Evolutionary conservation across 177 flowering plant genomes (phyloP), one percentile per base, ranked within the genome.

Genomic region (Vitis hybrid): DNA sequence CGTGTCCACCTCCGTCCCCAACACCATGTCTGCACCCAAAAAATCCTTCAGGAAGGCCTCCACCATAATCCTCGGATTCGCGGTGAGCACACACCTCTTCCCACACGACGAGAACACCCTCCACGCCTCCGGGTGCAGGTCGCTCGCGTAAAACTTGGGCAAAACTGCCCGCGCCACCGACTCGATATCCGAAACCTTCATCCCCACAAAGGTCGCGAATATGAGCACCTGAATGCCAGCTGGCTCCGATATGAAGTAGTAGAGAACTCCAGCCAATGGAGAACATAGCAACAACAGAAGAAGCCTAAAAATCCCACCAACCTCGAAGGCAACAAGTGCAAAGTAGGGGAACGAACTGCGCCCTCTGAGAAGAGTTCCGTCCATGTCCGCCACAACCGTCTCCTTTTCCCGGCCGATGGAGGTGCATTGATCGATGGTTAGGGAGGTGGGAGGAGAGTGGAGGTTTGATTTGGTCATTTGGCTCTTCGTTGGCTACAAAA

Each of bases 341-440:
- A 86, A 88, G 79, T 85, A 86, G 12, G 92, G 86, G 77, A 88
- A 88, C 6, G 90, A 81, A 71, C 85, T 84, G 1, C 85, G 79
- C 3, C 86, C 87, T 4, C 75, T 63, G 1, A 85, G 83, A 22
- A 86, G 60, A 2, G 92, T 88, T 6, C 92, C 89, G 22, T 88
- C 89, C 79, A 88, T 57, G 77, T 86, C 92, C 0, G 92, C 80
- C 1, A 85, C 86, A 49, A 82, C 86, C 8, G 84, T 76, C 60
- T 86, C 78, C 33, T 78, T 80, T 18, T 85, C 89, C 0, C 88
- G 78, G 12, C 88, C 86, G 1, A 69, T 80, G 0, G 88, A 85
- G 6, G 77, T 53, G 33, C 91, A 88, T 60, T 75, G 74, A 11
- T 81, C 75, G 21, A 86, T 69, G 2, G 78, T 65, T 3, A 84